These are phyloP conservation scores for Conringia planisiliqua DNA, from an alignment of 345 rosid genomes.

Conservation along the genomic window DNA sequence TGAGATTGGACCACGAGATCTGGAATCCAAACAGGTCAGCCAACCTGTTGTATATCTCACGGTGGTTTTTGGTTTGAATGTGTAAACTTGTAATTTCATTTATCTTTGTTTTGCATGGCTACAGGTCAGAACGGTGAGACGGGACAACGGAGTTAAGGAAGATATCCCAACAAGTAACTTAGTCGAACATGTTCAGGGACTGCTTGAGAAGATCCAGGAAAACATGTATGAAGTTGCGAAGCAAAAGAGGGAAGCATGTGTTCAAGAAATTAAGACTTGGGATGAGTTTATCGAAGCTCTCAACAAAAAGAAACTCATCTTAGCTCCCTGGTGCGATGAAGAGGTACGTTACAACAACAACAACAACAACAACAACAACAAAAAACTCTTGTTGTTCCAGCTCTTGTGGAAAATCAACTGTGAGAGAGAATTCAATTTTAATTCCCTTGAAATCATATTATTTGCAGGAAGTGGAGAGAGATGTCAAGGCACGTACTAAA, in stretches of 20 bases:
- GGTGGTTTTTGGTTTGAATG: neutral
- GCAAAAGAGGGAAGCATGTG: conserved; percentile 68
- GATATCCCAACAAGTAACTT: conserved; percentile 60
- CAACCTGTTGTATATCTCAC: neutral
- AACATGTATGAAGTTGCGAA: conserved; percentile 68
- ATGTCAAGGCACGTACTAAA: conserved; percentile 80
- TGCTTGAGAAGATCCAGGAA: conserved; percentile 60
- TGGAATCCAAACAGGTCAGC: conserved; percentile 74
- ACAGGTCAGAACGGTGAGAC: conserved; percentile 87
- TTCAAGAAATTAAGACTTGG: conserved; percentile 70
- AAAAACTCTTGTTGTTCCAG: neutral
- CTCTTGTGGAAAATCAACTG: neutral
- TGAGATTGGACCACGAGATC: conserved; percentile 93
- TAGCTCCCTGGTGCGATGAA: conserved; percentile 99
- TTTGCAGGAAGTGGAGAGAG: conserved; percentile 82
- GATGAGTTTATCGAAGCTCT: conserved; percentile 79
- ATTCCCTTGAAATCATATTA: neutral
- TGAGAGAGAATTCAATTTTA: neutral
- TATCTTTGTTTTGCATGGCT: conserved; percentile 1
- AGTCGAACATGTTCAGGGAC: conserved; percentile 54
- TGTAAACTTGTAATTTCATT: neutral
- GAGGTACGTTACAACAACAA: conserved; percentile 46
- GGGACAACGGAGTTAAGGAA: conserved; percentile 65
- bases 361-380: neutral
- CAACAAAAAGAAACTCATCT: conserved; percentile 69